Evolutionary conservation across 306 rosid genomes (phyloP), one percentile per base, ranked within the genome.

Genomic region (Purshia tridentata): DNA sequence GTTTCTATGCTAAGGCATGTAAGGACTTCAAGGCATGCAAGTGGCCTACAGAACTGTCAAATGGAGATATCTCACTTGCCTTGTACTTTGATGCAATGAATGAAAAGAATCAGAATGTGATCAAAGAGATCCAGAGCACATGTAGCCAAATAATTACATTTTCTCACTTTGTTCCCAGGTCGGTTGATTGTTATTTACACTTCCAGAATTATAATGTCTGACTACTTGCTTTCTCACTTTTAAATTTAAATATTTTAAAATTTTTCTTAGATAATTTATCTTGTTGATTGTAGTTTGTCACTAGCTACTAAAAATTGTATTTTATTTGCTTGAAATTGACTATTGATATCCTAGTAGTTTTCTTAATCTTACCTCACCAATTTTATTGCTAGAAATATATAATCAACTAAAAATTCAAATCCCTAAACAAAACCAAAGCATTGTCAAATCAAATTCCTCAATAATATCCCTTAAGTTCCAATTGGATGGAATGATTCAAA

Each of bases 111-210:
- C 59, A 52, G 65, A 66, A 77, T 59, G 53, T 40, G 74, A 72
- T 86, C 67, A 61, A 86, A 81, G 88, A 86, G 57, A 82, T 92
- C 78, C 89, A 82, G 77, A 84, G 66, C 75, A 76, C 76, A n/a
- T 88, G 94, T 79, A 77, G 77, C 84, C 94, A 87, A 70, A 81
- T 85, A 65, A 80, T 92, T 61, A 85, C 94, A 65, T 90, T 92
- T 81, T 92, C 94, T 45, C 96, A 92, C 80, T 92, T 92, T 87
- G 94, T 92, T 80, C 98, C 98, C 72, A 92, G 96, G 96, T 88
- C 52, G 62, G 85, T 77, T 48, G 35, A 63, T 67, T 20, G 35
- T 29, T 6, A n/a, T n/a, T 42, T 47, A 18, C 70, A 65, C 23
- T 69, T 41, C 50, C 18, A 41, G 9, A 47, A 69, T 69, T 18